phyloP scores from a whole-genome alignment of 192 early-diverging fungal genomes.

The Linnemannia elongata region DNA sequence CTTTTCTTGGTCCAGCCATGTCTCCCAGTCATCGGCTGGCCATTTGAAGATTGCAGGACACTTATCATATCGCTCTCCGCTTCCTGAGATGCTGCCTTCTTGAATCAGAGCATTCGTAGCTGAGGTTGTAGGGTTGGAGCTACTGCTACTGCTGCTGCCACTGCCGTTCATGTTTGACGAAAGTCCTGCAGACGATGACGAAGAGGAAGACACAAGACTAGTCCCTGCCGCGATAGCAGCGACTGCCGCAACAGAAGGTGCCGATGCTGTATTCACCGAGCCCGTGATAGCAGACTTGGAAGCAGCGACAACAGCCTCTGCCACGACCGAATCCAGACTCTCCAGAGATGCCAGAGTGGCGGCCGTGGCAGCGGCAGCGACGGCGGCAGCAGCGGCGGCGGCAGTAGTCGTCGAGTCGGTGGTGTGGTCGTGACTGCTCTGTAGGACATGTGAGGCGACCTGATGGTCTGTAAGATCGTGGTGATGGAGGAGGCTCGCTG shows the following conservation, averaged over 20 bases:
- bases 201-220: neutral
- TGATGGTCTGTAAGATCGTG: neutral
- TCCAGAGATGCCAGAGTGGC: conserved; percentile 7
- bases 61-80: conserved; percentile 18
- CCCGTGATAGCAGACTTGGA: neutral
- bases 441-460: neutral
- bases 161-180: neutral
- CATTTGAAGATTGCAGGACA: conserved; percentile 29
- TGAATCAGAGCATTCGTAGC: neutral
- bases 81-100: neutral
- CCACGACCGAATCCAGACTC: conserved; percentile 24
- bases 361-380: neutral
- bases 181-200: neutral
- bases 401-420: neutral
- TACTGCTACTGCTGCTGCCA: neutral
- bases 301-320: conserved; percentile 20
- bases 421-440: neutral
- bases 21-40: conserved; percentile 38
- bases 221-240: neutral
- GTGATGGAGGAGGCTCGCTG: neutral
- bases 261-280: neutral
- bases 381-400: neutral
- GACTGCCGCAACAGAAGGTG: conserved; percentile 1
- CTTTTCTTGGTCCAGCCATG: conserved; percentile 42
- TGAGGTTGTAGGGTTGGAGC: neutral